Conservation (phyloP, 2,329 filamentous ascomycete species). For the Alternaria postmessia region DNA sequence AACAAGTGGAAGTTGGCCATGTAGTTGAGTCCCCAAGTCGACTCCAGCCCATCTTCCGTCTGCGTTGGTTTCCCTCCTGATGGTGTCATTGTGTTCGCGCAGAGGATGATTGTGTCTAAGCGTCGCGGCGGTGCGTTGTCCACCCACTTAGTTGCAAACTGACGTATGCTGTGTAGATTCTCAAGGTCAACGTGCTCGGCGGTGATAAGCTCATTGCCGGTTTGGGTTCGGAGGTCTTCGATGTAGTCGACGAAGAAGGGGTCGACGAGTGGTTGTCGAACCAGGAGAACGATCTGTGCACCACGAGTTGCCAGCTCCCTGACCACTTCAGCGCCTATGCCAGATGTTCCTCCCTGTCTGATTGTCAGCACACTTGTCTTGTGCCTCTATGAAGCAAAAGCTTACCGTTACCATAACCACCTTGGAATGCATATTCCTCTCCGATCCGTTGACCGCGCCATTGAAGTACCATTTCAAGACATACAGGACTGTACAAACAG, state of each 20-base stretch:
- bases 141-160: constrained; percentile 97
- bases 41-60: constrained; percentile 83
- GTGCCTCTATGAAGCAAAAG: background rate
- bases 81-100: constrained; percentile 79
- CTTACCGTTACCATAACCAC: constrained; percentile 88
- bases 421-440: constrained; percentile 89
- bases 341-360: constrained; percentile 81
- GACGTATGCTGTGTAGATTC: constrained; percentile 86
- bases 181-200: constrained; percentile 92
- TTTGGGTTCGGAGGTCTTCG: constrained; percentile 79
- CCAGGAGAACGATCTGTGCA: constrained; percentile 90
- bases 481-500: constrained; percentile 62
- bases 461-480: constrained; percentile 78
- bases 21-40: constrained; percentile 94
- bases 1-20: constrained; percentile 95
- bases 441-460: constrained; percentile 76
- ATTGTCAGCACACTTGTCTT: constrained; percentile 21
- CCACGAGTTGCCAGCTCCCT: constrained; percentile 79
- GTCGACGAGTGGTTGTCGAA: constrained; percentile 80
- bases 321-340: constrained; percentile 82
- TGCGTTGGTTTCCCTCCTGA: constrained; percentile 66
- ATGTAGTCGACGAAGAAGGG: constrained; percentile 93
- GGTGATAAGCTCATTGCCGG: constrained; percentile 87
- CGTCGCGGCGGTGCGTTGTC: constrained; percentile 90
- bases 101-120: constrained; percentile 89